Evolutionary conservation across 768 basidiomycete species (phyloP), one percentile per base, ranked within the genome.

Genomic region (Mycena metata): DNA sequence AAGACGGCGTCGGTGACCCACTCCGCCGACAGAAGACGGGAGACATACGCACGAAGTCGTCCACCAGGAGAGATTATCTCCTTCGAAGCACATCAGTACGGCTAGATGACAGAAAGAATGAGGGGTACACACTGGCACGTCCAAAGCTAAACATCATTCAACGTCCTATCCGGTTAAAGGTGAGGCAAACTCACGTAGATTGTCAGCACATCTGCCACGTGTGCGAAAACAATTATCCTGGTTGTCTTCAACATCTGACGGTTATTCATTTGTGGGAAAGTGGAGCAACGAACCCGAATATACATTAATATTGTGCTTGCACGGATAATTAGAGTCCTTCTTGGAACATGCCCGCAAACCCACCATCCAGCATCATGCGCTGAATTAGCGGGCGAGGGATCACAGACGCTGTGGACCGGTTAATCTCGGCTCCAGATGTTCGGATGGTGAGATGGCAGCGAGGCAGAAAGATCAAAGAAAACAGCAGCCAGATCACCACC

Each of bases 41-140:
- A 8, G 36, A 35, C n/a, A 33, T 7, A 46, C 64, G 57, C 45
- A 65, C 64, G 69, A 70, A 1, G 69, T 70, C 3, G 69, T 70
- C 60, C 64, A 58, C 69, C 69, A 70, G 8, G 64, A 51, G 2
- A 60, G 12, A 66, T 70, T 16, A 70, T 49, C 0, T 66, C 62
- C 69, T 70, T 35, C 39, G 15, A 10, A 39, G 39, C 39, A 11
- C 39, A 39, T 39, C 5, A 39, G 39, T 39, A 39, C 4, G 10
- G 15, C 15, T 10, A 2, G 11, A 11, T 39, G 11, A 10, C 39
- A 2, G 15, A 15, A 15, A 39, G 11, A 10, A 10, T 39, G 39
- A 39, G 39, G 39, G 15, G n/a, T 10, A 10, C 11, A 39, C 39
- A n/a, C n/a, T n/a, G n/a, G 39, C 15, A 39, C 39, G 15, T 39